Conservation (phyloP, 768 basidiomycete species). For the Cystofilobasidium bisporidii region DNA sequence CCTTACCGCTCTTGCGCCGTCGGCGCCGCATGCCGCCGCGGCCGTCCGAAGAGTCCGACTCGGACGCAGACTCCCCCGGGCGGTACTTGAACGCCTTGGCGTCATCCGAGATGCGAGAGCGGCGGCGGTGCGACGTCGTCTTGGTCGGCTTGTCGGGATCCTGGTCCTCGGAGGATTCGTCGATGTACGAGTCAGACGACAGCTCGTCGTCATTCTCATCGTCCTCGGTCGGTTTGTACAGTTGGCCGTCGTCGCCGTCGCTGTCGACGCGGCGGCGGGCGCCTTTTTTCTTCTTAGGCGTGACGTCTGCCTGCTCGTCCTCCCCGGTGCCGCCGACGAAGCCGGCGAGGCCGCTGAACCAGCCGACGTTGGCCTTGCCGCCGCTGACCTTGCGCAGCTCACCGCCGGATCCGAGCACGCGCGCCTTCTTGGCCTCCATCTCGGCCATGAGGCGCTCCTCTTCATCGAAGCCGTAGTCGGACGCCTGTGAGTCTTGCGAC, state of each 20-base stretch:
- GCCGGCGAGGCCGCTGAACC: conserved; percentile 11
- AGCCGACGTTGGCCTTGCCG: conserved; percentile 6
- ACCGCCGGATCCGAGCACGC: not conserved
- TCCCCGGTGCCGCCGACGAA: not conserved
- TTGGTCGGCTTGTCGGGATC: conserved; percentile 19
- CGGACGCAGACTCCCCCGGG: conserved; percentile 32
- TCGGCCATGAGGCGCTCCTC: conserved; percentile 25
- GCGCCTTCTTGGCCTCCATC: conserved; percentile 16
- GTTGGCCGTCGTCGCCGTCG: not conserved
- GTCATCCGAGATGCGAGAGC: conserved; percentile 17
- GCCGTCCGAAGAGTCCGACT: conserved; percentile 51
- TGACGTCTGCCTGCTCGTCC: not conserved
- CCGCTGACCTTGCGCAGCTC: not conserved
- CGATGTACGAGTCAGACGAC: not conserved
- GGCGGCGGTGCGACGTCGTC: conserved; percentile 6
- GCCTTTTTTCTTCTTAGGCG: conserved; percentile 13
- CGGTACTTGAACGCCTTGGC: conserved; percentile 37
- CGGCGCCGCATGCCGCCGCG: conserved; percentile 48
- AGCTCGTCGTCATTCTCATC: not conserved
- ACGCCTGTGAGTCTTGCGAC: conserved; percentile 7
- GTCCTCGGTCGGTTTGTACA: not conserved
- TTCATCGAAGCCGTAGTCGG: conserved; percentile 26
- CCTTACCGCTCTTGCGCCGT: conserved; percentile 39
- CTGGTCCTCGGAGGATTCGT: conserved; percentile 10
- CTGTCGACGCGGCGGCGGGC: too few species aligned